phyloP scores from a whole-genome alignment of 495 filamentous ascomycete species.

The Penicillium lividum region DNA sequence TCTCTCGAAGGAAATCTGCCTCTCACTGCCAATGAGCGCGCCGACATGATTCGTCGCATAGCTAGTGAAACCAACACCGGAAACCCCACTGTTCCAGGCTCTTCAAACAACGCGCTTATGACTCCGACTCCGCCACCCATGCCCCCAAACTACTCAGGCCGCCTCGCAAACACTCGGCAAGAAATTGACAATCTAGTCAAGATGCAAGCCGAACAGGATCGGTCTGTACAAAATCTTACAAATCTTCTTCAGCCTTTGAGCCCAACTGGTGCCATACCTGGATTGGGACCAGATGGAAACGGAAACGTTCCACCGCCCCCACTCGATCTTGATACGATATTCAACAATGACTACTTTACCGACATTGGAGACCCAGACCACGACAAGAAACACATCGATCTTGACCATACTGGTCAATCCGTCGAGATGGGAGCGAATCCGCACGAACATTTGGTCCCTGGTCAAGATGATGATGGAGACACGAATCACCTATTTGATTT shows the following conservation, averaged over 20 bases:
- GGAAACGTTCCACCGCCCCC: conserved; percentile 41
- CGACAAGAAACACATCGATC: conserved; percentile 25
- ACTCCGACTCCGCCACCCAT: conserved; percentile 61
- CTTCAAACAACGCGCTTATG: conserved; percentile 56
- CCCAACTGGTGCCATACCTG: conserved; percentile 78
- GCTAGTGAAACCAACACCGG: conserved; percentile 50
- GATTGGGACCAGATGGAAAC: conserved; percentile 53
- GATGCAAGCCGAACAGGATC: conserved; percentile 70
- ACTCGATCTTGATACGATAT: conserved; percentile 69
- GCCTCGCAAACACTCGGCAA: conserved; percentile 62
- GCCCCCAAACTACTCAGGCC: conserved; percentile 51
- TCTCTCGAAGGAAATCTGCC: conserved; percentile 69
- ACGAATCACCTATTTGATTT: conserved; percentile 46
- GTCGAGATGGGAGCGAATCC: conserved; percentile 7
- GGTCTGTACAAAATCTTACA: conserved; percentile 69
- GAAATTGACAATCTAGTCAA: conserved; percentile 74
- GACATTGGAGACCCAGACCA: conserved; percentile 39
- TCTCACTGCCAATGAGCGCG: conserved; percentile 74
- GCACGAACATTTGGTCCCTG: conserved; percentile 12
- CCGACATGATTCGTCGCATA: conserved; percentile 78
- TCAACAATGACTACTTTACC: conserved; percentile 65
- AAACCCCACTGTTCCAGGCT: conserved; percentile 26
- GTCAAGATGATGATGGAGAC: conserved; percentile 28
- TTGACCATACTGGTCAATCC: conserved; percentile 22
- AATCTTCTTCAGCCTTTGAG: conserved; percentile 73